These are phyloP conservation scores for Trichocladium antarcticum DNA, from an alignment of 495 filamentous ascomycete genomes.

Conservation along the genomic window DNA sequence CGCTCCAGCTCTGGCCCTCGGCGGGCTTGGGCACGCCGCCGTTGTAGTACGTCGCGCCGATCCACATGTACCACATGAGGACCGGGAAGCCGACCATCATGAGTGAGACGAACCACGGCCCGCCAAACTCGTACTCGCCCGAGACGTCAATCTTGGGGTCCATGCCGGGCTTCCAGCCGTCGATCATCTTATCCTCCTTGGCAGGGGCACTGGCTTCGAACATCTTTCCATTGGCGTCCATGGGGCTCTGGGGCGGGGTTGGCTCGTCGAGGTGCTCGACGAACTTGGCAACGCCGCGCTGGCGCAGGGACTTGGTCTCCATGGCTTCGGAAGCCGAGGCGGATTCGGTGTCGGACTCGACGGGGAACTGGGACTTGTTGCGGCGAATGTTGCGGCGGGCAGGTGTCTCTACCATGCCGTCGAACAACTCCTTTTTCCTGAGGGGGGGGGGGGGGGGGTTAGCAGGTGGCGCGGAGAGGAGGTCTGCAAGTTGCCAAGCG, in stretches of 20 bases:
- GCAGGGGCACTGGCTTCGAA: slow-evolving; percentile 11
- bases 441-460: background rate
- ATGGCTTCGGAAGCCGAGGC: slow-evolving; percentile 32
- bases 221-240: slow-evolving; percentile 24
- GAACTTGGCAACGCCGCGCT: slow-evolving; percentile 34
- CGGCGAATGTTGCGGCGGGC: slow-evolving; percentile 30
- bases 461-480: background rate
- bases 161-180: slow-evolving; percentile 55
- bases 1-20: slow-evolving; percentile 50
- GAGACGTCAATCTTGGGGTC: slow-evolving; percentile 73
- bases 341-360: slow-evolving; percentile 36
- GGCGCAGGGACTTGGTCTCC: slow-evolving; percentile 21
- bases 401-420: slow-evolving; percentile 43
- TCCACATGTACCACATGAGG: slow-evolving; percentile 99
- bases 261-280: slow-evolving; percentile 35
- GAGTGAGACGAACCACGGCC: slow-evolving; percentile 57
- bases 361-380: slow-evolving; percentile 32
- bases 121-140: slow-evolving; percentile 81
- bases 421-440: slow-evolving; percentile 43
- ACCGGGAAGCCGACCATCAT: slow-evolving; percentile 90
- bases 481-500: background rate
- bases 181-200: slow-evolving; percentile 40
- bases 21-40: slow-evolving; percentile 62
- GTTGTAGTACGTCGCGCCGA: slow-evolving; percentile 83
- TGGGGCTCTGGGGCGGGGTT: slow-evolving; percentile 19